Evolutionary conservation across 208 protist genomes (phyloP).

Genomic region (Crithidia thermophila): DNA sequence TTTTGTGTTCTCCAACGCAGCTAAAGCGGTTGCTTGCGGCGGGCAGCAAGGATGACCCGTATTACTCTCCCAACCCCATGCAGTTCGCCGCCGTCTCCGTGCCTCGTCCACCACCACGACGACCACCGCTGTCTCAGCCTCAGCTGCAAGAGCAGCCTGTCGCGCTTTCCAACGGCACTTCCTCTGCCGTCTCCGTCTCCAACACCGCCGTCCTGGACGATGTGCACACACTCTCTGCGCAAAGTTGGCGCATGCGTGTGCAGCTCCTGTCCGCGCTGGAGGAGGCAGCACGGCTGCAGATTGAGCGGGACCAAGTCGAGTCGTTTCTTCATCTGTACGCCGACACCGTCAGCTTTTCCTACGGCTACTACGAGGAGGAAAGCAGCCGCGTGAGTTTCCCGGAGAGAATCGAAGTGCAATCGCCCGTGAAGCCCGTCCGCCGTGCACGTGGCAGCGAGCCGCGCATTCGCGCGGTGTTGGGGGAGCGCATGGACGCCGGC

Average conservation of each 20-base stretch:
- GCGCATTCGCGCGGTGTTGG: slow-evolving; percentile 35
- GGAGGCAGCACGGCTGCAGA: slow-evolving; percentile 2
- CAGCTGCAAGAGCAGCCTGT: background rate
- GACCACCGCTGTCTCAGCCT: background rate
- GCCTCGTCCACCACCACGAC: slow-evolving; percentile 4
- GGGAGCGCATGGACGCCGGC: slow-evolving; percentile 36
- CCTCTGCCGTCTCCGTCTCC: too few species aligned
- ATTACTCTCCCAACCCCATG: too few species aligned
- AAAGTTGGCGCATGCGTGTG: background rate
- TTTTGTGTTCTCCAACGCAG: background rate
- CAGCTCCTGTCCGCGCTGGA: slow-evolving; percentile 6
- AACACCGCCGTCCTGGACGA: too few species aligned
- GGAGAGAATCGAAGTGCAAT: too few species aligned
- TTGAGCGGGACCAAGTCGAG: slow-evolving; percentile 26
- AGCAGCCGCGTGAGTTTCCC: too few species aligned
- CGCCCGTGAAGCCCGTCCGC: too few species aligned
- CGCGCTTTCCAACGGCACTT: background rate
- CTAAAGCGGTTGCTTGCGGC: background rate
- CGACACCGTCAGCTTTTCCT: background rate
- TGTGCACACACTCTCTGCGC: too few species aligned
- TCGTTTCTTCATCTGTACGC: slow-evolving; percentile 13
- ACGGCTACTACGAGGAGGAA: background rate
- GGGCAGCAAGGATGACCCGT: too few species aligned
- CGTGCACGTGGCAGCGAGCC: background rate
- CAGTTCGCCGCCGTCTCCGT: background rate